These are phyloP conservation scores for Chalciporus piperatus DNA, from an alignment of 768 basidiomycete species.

Conservation along the genomic window DNA sequence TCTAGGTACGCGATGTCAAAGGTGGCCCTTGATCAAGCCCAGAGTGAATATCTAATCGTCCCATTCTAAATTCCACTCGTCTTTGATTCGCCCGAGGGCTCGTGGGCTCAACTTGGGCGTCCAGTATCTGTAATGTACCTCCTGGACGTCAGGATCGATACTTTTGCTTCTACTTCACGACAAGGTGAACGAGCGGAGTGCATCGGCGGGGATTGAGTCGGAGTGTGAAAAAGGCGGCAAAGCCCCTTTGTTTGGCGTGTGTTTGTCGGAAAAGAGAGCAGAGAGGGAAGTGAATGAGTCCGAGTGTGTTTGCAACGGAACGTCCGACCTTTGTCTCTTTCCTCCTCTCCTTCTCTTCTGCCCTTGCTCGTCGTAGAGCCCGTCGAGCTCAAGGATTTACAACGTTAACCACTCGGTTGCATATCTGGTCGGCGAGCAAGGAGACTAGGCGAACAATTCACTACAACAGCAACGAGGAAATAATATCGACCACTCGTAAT, in stretches of 20 bases:
- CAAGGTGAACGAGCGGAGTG: no score
- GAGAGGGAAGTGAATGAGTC: slow-evolving; percentile 12
- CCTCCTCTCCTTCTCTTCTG: slow-evolving; percentile 4
- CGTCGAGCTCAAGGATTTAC: slow-evolving; percentile 12
- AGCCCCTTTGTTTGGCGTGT: slow-evolving; percentile 27
- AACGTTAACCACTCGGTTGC: background rate
- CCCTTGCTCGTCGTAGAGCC: slow-evolving; percentile 14
- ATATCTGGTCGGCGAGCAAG: slow-evolving; percentile 5
- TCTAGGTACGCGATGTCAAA: no score
- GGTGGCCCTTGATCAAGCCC: no score
- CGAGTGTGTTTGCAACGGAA: slow-evolving; percentile 19
- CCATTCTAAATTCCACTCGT: no score
- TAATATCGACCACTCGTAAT: slow-evolving; percentile 17
- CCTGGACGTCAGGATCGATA: no score
- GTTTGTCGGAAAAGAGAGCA: slow-evolving; percentile 23
- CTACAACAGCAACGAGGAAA: slow-evolving; percentile 8
- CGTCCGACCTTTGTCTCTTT: slow-evolving; percentile 16
- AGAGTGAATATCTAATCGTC: no score
- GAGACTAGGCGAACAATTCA: background rate
- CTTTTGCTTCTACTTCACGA: no score
- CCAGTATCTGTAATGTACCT: no score
- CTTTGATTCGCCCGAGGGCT: no score
- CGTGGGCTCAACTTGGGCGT: no score
- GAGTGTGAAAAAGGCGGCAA: slow-evolving; percentile 18
- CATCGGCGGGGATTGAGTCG: no score